Evolutionary conservation across 352 stramenopile species (phyloP), one percentile per base, ranked within the genome.

Genomic region (Peronospora belbahrii): DNA sequence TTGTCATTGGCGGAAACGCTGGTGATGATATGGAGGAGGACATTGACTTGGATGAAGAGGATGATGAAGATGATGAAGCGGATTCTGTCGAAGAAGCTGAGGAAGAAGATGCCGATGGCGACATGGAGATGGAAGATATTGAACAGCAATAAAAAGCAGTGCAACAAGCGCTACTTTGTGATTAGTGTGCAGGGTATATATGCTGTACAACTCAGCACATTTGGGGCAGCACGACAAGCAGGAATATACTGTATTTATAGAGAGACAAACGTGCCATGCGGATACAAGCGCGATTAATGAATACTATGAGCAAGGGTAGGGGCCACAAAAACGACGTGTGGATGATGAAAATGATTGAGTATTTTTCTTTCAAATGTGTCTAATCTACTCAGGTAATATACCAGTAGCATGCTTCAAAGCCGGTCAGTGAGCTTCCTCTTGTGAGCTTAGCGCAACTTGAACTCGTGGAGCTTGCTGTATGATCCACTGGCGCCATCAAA

Each of bases 401-500:
- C 48, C 20, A 2, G 7, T 51, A 45, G 36, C 35, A 36, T 18
- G 35, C 37, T 31, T 48, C 24, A 5, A 49, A 34, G n/a, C 20
- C 32, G 9, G 27, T 23, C 19, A 20, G 13, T 13, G 2, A 22
- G 27, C 22, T 20, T 43, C 13, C 17, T 44, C 33, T 5, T 2
- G 14, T 22, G 6, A 42, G 30, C 42, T 70, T 87, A 95, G 48
- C 82, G 79, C 54, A 95, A 63, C 46, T 89, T 85, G 65, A 86
- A 94, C 49, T 74, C 65, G 48, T 91, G 71, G 15, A 70, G 65
- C 45, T 78, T 59, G 46, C 61, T 68, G 68, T 85, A 83, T 31
- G 76, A 83, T 39, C 61, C 70, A 34, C 64, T 88, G 15, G 67
- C 46, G 42, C 79, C 78, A 45, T 90, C 79, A 40, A 90, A 90